Evolutionary conservation across 2,329 filamentous ascomycete species (phyloP), one percentile per base, ranked within the genome.

Genomic region (Fusarium floridanum): DNA sequence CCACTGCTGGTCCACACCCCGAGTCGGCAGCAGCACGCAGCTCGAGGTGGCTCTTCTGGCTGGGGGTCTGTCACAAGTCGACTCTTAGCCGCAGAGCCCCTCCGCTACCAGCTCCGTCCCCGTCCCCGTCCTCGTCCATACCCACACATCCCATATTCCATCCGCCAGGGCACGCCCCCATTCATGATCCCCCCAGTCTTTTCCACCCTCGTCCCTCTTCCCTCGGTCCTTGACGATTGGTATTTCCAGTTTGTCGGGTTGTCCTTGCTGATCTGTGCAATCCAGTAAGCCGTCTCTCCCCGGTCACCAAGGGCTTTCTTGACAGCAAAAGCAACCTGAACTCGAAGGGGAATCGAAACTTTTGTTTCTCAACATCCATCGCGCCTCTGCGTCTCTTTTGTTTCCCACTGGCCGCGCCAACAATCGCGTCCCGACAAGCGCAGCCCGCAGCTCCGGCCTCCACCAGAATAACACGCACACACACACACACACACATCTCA

Each of bases 351-450:
- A 17, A 34, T 36, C 27, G 45, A 43, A 29, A 16, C 53, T 29
- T 61, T 32, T 34, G 32, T 24, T 70, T 39, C 34, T 43, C 22
- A 45, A 37, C 27, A 62, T 36, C 32, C 14, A 57, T 36, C 43
- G 43, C 43, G 43, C 29, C 53, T 41, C 62, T 71, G 76, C 74
- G 68, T 73, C 72, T 78, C 70, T 75, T 48, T 64, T 73, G 62
- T 63, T 73, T 65, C 62, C 62, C 56, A 62, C 68, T 62, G 61
- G 57, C 60, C 73, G 73, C 75, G 75, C 73, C 76, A 75, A 74
- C 72, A 70, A 66, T 73, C 71, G 68, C 65, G 72, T 77, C 76
- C 73, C 68, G 76, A 78, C 75, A 78, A 77, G 76, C 76, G 76
- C 76, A 72, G 73, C 73, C 71, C 71, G 75, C 76, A 77, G 70